Evolutionary conservation across 257 asterid genomes (phyloP).

Genomic region (Plectranthus barbatus): DNA sequence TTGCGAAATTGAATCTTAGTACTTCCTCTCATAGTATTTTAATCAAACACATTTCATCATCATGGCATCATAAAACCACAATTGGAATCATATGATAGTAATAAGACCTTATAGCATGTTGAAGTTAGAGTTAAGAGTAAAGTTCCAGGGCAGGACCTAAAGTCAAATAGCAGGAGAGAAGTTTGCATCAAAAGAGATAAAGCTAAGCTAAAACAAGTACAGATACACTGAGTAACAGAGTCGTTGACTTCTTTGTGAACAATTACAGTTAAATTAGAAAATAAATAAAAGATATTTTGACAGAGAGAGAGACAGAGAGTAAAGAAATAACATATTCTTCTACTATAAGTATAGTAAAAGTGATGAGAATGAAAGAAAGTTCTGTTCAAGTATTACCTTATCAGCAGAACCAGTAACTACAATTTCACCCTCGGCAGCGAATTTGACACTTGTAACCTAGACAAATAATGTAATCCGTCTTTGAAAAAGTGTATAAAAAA

Average conservation of each 20-base stretch:
- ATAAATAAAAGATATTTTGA: not conserved
- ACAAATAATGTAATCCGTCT: slow-evolving; percentile 8
- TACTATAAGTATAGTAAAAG: not conserved
- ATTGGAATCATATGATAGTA: too few species aligned
- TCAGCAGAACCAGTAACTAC: slow-evolving; percentile 89
- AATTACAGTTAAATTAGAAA: not conserved
- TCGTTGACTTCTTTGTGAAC: not conserved
- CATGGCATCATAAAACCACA: not conserved
- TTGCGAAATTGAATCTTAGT: not conserved
- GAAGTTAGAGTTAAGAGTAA: too few species aligned
- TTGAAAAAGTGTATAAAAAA: not conserved
- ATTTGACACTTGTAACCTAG: slow-evolving; percentile 80
- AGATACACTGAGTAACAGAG: not conserved
- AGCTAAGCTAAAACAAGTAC: not conserved
- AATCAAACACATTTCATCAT: not conserved
- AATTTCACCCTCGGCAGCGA: slow-evolving; percentile 67
- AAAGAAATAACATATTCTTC: not conserved
- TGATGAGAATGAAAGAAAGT: not conserved
- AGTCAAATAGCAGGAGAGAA: not conserved
- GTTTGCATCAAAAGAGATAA: not conserved
- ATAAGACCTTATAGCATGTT: not conserved
- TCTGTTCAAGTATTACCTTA: slow-evolving; percentile 41
- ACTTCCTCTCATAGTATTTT: not conserved
- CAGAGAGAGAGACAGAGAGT: not conserved
- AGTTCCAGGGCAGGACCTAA: not conserved